phyloP scores from a whole-genome alignment of 441 rosid species.

The Erodium trifolium region DNA sequence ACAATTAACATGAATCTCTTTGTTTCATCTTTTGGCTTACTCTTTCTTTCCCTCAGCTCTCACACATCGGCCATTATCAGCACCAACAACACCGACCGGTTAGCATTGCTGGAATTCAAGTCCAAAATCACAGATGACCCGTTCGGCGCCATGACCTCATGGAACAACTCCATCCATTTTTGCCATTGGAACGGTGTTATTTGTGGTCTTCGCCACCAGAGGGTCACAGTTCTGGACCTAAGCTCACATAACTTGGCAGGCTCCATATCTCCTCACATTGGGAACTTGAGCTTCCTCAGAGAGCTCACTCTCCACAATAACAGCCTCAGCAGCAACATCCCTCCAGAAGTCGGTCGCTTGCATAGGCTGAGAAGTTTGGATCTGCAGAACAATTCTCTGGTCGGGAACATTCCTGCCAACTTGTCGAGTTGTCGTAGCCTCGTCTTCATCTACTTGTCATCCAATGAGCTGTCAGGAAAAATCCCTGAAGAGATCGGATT shows the following conservation, averaged over 20 bases:
- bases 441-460: neutral
- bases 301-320: neutral
- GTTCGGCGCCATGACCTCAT: slow-evolving; percentile 3
- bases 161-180: slow-evolving; percentile 15
- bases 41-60: neutral
- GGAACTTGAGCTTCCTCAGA: slow-evolving; percentile 21
- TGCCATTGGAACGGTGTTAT: slow-evolving; percentile 18
- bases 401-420: slow-evolving; percentile 14
- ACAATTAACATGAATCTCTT: neutral
- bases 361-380: neutral
- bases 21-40: neutral
- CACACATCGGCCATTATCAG: neutral
- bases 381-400: slow-evolving; percentile 10
- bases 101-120: slow-evolving; percentile 8
- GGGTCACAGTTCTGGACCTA: slow-evolving; percentile 15
- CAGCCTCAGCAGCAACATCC: slow-evolving; percentile 9
- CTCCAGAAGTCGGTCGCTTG: slow-evolving; percentile 12
- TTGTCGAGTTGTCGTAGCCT: slow-evolving; percentile 13
- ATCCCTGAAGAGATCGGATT: slow-evolving; percentile 3
- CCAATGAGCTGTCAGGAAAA: slow-evolving; percentile 8
- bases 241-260: slow-evolving; percentile 6
- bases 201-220: slow-evolving; percentile 8
- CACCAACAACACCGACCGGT: slow-evolving; percentile 12
- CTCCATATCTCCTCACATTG: slow-evolving; percentile 18
- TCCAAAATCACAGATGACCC: slow-evolving; percentile 3